These are phyloP conservation scores for Chrysanthemum lavandulifolium DNA, from an alignment of 129 eudicot genomes.

Conservation along the genomic window DNA sequence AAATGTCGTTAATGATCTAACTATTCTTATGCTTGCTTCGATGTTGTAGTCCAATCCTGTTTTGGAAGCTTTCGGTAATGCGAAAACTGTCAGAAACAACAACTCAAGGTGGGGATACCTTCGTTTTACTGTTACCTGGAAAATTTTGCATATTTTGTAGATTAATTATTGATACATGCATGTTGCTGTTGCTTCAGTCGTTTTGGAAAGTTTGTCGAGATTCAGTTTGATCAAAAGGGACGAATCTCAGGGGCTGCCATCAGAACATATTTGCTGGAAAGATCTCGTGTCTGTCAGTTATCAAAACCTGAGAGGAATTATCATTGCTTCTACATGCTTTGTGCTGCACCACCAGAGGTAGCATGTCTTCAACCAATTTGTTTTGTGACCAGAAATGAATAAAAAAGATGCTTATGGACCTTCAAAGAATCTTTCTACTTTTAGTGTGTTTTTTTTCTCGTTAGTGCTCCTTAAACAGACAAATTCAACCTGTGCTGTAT, in stretches of 20 bases:
- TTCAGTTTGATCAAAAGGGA: slow-evolving; percentile 89
- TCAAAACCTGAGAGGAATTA: slow-evolving; percentile 98
- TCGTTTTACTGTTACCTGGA: slow-evolving; percentile 9
- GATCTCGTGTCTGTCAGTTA: slow-evolving; percentile 97
- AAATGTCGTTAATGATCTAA: slow-evolving; percentile 6
- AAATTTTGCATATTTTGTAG: slow-evolving; percentile 10
- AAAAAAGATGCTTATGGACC: no score
- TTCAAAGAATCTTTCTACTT: no score
- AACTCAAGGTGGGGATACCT: slow-evolving; percentile 72
- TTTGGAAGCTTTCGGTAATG: slow-evolving; percentile 99
- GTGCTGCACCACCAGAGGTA: slow-evolving; percentile 97
- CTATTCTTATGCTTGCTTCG: slow-evolving; percentile 22
- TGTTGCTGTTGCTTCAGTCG: slow-evolving; percentile 62
- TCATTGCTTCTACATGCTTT: slow-evolving; percentile 99
- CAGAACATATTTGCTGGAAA: slow-evolving; percentile 90
- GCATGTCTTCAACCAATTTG: slow-evolving; percentile 7
- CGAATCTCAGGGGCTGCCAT: slow-evolving; percentile 97
- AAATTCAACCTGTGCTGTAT: no score
- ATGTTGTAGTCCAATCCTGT: slow-evolving; percentile 94
- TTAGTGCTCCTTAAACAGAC: no score
- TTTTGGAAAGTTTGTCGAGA: slow-evolving; percentile 97
- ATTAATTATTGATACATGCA: neutral
- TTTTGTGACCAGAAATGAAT: slow-evolving; percentile 1
- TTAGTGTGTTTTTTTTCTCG: no score
- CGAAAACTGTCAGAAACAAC: slow-evolving; percentile 96